Evolutionary conservation across 2,329 filamentous ascomycete species (phyloP), one percentile per base, ranked within the genome.

Genomic region (Periconia sp.): DNA sequence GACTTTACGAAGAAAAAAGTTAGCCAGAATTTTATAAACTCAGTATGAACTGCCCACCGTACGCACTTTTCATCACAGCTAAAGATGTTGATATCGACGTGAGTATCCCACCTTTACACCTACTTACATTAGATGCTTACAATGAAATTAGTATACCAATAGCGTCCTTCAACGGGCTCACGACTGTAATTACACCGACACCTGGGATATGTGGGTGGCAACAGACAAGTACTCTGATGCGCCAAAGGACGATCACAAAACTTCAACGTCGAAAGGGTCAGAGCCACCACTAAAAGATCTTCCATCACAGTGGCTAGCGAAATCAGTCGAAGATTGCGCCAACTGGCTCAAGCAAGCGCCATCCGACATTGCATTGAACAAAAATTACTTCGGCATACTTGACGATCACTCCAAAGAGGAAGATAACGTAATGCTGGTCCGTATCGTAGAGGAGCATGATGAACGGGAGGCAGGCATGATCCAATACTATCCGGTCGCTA

Each of bases 341-440:
- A 40, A 39, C 24, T 50, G 46, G 46, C 21, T 46, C 22, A 41
- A 50, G 25, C 28, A 34, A n/a, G 26, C 28, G 35, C 38, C 38
- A 5, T 11, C 17, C 6, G 32, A 42, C 28, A 15, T 18, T 19
- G 35, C 36, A 13, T 32, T 46, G 18, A 30, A 30, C 17, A 29
- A 18, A 16, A 21, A 19, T 12, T 37, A 48, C 26, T 48, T 51
- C 31, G 29, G 28, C 21, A 35, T 36, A 1, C 36, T 51, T 34
- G 39, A 48, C 25, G 23, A 48, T 8, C 48, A 36, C 40, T 51
- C 48, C 1, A 51, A 42, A 32, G 37, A 48, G 1, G n/a, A n/a
- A n/a, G 48, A 51, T 11, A 31, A 45, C 26, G 36, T 32, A 1
- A 34, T 51, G 4, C 36, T 48, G 17, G 18, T 38, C 15, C 43